These are phyloP conservation scores for Tricholoma furcatifolium DNA, from an alignment of 768 basidiomycete species.

Conservation along the genomic window DNA sequence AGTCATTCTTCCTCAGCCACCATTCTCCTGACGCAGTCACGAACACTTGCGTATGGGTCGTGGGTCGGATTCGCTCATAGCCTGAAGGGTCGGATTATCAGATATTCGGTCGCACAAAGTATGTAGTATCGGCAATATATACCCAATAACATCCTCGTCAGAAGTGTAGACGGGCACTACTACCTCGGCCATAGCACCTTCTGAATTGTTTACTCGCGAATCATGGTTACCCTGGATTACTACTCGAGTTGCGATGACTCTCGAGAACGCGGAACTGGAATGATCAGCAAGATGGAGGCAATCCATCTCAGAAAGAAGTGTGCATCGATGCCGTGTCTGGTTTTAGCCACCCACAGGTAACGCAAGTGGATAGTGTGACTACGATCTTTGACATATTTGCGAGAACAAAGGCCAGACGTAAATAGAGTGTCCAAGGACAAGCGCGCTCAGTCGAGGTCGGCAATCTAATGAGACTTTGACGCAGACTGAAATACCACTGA, in stretches of 20 bases:
- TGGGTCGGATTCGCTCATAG: conserved; percentile 71
- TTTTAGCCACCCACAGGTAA: background rate
- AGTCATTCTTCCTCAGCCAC: conserved; percentile 71
- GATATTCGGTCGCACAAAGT: background rate
- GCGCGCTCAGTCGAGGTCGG: conserved; percentile 77
- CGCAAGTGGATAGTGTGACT: conserved; percentile 29
- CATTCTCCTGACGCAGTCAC: conserved; percentile 73
- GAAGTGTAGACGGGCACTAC: background rate
- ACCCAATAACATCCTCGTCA: conserved; percentile 15
- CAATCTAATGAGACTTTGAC: conserved; percentile 62
- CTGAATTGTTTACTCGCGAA: too few species aligned
- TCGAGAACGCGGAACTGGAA: conserved; percentile 71
- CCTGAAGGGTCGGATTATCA: conserved; percentile 32
- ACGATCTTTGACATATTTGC: conserved; percentile 45
- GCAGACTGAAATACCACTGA: conserved; percentile 49
- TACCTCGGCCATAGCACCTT: conserved; percentile 59
- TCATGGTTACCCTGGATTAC: conserved; percentile 82
- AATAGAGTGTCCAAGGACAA: conserved; percentile 74
- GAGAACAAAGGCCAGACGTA: conserved; percentile 74
- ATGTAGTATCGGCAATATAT: background rate
- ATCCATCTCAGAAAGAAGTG: background rate
- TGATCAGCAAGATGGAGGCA: conserved; percentile 39
- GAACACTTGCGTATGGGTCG: conserved; percentile 72
- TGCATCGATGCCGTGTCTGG: background rate
- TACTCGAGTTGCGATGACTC: conserved; percentile 69